Evolutionary conservation across 225 moss, liverwort and hornwort species (phyloP).

Genomic region (Climacium dendroides): DNA sequence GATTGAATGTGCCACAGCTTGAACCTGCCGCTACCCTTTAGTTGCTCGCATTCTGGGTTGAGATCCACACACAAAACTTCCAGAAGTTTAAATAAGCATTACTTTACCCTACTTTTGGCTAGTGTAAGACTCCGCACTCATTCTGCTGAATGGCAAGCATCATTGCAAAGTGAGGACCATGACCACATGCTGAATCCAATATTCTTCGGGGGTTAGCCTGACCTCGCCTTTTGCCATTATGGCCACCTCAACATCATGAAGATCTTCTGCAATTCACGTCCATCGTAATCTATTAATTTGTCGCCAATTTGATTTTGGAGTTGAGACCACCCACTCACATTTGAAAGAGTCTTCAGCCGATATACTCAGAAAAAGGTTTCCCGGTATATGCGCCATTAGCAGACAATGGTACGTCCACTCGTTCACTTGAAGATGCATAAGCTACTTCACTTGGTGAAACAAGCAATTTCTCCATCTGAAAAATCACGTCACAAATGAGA

Average conservation of each 20-base stretch:
- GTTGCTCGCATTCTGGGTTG: neutral
- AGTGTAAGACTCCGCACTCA: neutral
- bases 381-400: conserved; percentile 16
- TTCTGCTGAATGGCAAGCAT: neutral
- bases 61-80: neutral
- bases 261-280: neutral
- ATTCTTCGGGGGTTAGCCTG: neutral
- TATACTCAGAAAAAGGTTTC: conserved; percentile 33
- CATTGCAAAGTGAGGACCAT: neutral
- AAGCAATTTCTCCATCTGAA: conserved; percentile 40
- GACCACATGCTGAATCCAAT: neutral
- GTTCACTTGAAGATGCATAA: conserved; percentile 11
- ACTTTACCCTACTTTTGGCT: neutral
- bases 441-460: neutral
- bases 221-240: neutral
- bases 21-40: neutral
- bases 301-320: neutral
- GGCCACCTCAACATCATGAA: neutral
- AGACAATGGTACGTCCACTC: neutral
- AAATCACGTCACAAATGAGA: conserved; percentile 4
- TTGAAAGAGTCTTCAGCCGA: conserved; percentile 6
- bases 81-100: neutral
- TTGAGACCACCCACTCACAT: neutral
- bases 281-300: neutral
- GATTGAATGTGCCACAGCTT: neutral